These are phyloP conservation scores for Suhomyces sp. DNA, from an alignment of 805 yeast species.

Conservation along the genomic window DNA sequence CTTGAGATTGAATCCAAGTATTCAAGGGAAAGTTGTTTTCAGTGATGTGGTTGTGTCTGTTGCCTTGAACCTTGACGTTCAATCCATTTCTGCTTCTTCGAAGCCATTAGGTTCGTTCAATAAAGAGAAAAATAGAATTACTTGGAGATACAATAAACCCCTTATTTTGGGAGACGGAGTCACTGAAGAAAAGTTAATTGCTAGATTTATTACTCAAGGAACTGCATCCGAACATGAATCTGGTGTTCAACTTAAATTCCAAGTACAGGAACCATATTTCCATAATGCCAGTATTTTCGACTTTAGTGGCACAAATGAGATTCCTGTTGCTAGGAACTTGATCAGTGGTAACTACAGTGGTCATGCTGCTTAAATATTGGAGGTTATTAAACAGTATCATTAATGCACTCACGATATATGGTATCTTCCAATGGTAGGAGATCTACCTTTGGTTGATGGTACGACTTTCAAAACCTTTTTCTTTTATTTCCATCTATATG, in stretches of 20 bases:
- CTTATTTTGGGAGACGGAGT: constrained; percentile 31
- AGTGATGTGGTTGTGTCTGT: constrained; percentile 64
- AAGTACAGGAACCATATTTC: constrained; percentile 45
- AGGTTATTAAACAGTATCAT: no score
- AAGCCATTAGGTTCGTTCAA: constrained; percentile 92
- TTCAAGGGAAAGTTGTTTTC: constrained; percentile 40
- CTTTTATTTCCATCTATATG: no score
- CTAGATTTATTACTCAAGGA: constrained; percentile 79
- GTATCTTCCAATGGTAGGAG: no score
- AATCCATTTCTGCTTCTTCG: constrained; percentile 72
- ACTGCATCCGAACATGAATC: constrained; percentile 67
- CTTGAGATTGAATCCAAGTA: constrained; percentile 54
- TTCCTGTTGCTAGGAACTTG: constrained; percentile 47
- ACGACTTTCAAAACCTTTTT: no score
- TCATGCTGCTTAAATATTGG: no score
- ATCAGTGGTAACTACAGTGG: constrained; percentile 52
- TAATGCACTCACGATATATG: no score
- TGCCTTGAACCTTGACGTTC: constrained; percentile 56
- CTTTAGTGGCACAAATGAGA: constrained; percentile 24
- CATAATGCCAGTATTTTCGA: constrained; percentile 40
- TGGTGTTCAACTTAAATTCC: constrained; percentile 71
- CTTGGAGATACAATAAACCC: constrained; percentile 67
- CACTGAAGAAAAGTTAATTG: constrained; percentile 69
- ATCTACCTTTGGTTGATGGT: no score
- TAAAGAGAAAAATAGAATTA: constrained; percentile 79